Conservation (phyloP, 139 green algal genomes). For the Chlamydomonas sp. region DNA sequence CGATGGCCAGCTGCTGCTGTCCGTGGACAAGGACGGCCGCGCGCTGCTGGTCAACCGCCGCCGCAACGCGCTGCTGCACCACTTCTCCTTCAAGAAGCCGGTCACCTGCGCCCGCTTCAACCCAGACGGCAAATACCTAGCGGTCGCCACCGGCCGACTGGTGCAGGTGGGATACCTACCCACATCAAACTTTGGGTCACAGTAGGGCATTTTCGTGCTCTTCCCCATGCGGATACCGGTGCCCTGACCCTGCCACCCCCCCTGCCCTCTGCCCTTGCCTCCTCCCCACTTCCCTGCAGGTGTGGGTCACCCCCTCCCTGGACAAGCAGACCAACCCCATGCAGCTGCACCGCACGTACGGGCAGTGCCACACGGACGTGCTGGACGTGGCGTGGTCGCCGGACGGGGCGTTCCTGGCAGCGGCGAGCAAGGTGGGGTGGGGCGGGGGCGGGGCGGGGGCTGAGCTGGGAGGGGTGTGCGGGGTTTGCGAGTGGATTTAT, state of each 20-base stretch:
- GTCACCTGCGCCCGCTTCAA: constrained; percentile 87
- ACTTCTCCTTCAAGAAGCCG: constrained; percentile 91
- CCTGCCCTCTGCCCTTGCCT: background rate
- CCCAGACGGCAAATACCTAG: constrained; percentile 90
- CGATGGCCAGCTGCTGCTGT: constrained; percentile 86
- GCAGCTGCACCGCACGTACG: constrained; percentile 91
- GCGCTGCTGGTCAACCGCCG: constrained; percentile 83
- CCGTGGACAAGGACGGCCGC: constrained; percentile 86
- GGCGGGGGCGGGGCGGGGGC: background rate
- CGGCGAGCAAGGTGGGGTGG: constrained; percentile 65
- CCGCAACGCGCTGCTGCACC: constrained; percentile 87
- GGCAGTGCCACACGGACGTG: constrained; percentile 84
- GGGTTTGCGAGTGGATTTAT: background rate
- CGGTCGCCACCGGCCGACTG: constrained; percentile 84
- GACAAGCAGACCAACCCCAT: constrained; percentile 91
- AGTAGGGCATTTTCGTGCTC: background rate
- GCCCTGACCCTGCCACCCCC: background rate
- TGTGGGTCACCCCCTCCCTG: constrained; percentile 87
- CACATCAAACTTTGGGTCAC: background rate
- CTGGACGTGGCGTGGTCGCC: constrained; percentile 89
- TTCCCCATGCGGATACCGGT: background rate
- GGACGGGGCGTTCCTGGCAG: constrained; percentile 82
- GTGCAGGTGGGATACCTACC: constrained; percentile 72
- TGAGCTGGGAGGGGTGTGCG: background rate
- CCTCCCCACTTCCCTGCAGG: constrained; percentile 54